Conservation (phyloP, 1,284 basidiomycete genomes). For the Apiotrichum porosum region DNA sequence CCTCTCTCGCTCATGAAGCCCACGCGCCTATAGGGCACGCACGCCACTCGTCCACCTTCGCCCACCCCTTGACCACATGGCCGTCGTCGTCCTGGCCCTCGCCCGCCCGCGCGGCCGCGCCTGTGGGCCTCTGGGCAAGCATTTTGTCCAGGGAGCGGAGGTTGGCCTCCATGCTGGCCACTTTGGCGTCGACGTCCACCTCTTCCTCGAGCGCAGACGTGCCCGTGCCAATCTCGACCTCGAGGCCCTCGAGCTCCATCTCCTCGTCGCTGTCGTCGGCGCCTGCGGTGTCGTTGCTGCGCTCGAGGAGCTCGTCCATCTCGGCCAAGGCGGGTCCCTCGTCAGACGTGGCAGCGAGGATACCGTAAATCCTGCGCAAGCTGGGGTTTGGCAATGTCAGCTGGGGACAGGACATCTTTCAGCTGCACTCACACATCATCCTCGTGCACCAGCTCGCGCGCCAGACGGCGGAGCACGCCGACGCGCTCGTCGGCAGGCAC, state of each 20-base stretch:
- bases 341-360: slow-evolving; percentile 1
- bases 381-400: slow-evolving; percentile 1
- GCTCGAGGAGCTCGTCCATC: slow-evolving; percentile 4
- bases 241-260: slow-evolving; percentile 13
- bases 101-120: not conserved
- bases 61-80: slow-evolving; percentile 8
- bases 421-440: slow-evolving; percentile 11
- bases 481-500: slow-evolving; percentile 5
- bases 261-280: slow-evolving; percentile 3
- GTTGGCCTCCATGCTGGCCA: slow-evolving; percentile 14
- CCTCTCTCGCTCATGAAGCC: too few relatives aligned
- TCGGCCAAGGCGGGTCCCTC: not conserved
- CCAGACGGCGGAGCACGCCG: slow-evolving; percentile 3
- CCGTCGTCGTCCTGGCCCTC: not conserved
- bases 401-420: too few relatives aligned
- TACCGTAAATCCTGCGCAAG: slow-evolving; percentile 4
- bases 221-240: slow-evolving; percentile 4
- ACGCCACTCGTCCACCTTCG: slow-evolving; percentile 6
- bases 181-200: slow-evolving; percentile 7
- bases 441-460: slow-evolving; percentile 14
- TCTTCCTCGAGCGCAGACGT: not conserved
- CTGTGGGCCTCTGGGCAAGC: slow-evolving; percentile 1
- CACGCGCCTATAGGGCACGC: slow-evolving; percentile 17
- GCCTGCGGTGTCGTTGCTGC: not conserved
- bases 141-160: slow-evolving; percentile 6